Conservation (phyloP, 2,329 filamentous ascomycete species). For the Cladosporium sp. region DNA sequence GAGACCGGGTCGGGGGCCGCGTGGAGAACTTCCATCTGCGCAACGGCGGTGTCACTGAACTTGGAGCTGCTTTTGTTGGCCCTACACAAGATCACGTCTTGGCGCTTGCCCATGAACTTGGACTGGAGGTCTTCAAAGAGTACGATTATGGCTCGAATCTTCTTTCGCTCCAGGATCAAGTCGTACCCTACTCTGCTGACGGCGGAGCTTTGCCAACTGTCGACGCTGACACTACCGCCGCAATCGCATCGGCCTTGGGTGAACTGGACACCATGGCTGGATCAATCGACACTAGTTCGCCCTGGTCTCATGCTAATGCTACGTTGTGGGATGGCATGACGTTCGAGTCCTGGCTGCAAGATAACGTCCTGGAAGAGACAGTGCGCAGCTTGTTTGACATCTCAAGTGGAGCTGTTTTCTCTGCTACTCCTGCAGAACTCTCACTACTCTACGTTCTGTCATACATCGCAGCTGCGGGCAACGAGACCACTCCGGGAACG, state of each 20-base stretch:
- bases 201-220: neutral
- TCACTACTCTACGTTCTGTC: slow-evolving; percentile 23
- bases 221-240: neutral
- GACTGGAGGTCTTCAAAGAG: slow-evolving; percentile 24
- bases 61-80: slow-evolving; percentile 32
- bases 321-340: slow-evolving; percentile 18
- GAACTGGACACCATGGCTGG: neutral
- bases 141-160: slow-evolving; percentile 23
- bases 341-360: slow-evolving; percentile 8
- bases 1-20: slow-evolving; percentile 33
- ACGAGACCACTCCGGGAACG: slow-evolving; percentile 20
- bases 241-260: neutral
- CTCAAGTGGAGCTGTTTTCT: slow-evolving; percentile 18
- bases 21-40: slow-evolving; percentile 16
- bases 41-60: slow-evolving; percentile 27
- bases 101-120: slow-evolving; percentile 26
- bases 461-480: slow-evolving; percentile 25
- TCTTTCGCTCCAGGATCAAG: slow-evolving; percentile 3
- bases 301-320: neutral
- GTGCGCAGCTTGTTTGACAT: neutral
- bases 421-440: slow-evolving; percentile 18
- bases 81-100: slow-evolving; percentile 30
- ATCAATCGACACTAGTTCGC: neutral
- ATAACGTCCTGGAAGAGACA: neutral
- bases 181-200: slow-evolving; percentile 6